Evolutionary conservation across 2,329 filamentous ascomycete species (phyloP).

Genomic region (Monosporascus ibericus): DNA sequence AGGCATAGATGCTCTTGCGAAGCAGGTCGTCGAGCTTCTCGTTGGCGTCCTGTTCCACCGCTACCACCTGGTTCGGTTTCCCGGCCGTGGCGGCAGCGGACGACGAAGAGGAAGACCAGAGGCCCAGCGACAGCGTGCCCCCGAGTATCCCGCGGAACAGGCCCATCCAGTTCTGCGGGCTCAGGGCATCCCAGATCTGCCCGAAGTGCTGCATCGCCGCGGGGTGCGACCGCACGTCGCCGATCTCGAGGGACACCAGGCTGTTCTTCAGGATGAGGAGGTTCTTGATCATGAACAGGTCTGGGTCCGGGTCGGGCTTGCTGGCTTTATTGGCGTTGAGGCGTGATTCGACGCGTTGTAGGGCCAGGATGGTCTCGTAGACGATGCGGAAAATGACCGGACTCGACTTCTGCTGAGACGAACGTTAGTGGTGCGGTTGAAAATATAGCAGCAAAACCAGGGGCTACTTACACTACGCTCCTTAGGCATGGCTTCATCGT

Average conservation of each 20-base stretch:
- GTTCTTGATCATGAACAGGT: constrained; percentile 92
- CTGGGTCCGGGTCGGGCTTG: constrained; percentile 58
- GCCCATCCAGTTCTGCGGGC: constrained; percentile 51
- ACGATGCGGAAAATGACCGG: constrained; percentile 65
- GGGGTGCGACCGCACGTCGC: constrained; percentile 51
- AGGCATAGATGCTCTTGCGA: constrained; percentile 55
- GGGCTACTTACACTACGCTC: constrained; percentile 49
- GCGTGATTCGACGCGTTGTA: constrained; percentile 68
- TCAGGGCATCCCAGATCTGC: constrained; percentile 60
- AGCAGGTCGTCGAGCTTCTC: constrained; percentile 60
- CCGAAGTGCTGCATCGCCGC: constrained; percentile 55
- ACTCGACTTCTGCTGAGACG: constrained; percentile 44
- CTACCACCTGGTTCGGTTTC: constrained; percentile 8
- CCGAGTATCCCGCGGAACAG: constrained; percentile 54
- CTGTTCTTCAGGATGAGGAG: constrained; percentile 93
- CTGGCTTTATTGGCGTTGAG: constrained; percentile 57
- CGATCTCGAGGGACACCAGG: constrained; percentile 92
- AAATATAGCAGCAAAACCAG: not conserved
- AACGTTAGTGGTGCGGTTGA: constrained; percentile 2
- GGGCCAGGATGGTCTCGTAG: constrained; percentile 78
- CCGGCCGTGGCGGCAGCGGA: constrained; percentile 11
- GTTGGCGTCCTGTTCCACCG: constrained; percentile 47
- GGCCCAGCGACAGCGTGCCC: constrained; percentile 37
- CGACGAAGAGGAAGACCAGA: constrained; percentile 22
- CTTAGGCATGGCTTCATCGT: constrained; percentile 59